phyloP scores from a whole-genome alignment of 495 filamentous ascomycete species.

The Neurospora terricola region DNA sequence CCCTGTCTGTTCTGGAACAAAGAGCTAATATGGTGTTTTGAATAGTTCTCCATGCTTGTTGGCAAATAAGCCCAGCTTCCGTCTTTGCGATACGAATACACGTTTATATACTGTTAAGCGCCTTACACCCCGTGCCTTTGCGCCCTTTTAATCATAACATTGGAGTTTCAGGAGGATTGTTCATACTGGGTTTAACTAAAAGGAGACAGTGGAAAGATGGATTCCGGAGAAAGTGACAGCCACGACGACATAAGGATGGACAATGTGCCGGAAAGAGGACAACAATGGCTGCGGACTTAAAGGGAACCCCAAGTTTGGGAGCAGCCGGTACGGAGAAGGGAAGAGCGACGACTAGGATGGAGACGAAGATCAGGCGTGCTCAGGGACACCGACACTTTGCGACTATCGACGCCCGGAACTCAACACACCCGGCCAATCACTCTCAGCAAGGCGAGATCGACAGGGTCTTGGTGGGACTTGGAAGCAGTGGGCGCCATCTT shows the following conservation, averaged over 20 bases:
- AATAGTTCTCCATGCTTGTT: constrained; percentile 7
- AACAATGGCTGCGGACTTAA: background rate
- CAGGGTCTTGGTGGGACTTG: background rate
- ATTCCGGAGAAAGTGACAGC: background rate
- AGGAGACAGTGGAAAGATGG: background rate
- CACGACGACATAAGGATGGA: background rate
- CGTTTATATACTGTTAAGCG: background rate
- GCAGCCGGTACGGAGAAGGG: no score
- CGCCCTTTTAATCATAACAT: background rate
- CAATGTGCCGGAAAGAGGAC: background rate
- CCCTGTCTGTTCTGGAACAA: background rate
- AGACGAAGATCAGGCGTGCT: no score
- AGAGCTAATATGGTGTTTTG: background rate
- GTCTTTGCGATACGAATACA: background rate
- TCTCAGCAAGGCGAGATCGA: background rate
- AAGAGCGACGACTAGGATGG: no score
- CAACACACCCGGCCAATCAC: background rate
- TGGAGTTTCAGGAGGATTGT: background rate
- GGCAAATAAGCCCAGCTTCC: constrained; percentile 1
- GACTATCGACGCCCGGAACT: background rate
- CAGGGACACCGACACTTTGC: background rate
- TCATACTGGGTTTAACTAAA: background rate
- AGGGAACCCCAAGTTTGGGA: no score
- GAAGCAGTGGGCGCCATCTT: background rate
- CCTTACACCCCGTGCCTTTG: background rate